Base-by-base conservation (phyloP, 2,329 filamentous ascomycete species). In the Rhexocercosporidium sp. region DNA sequence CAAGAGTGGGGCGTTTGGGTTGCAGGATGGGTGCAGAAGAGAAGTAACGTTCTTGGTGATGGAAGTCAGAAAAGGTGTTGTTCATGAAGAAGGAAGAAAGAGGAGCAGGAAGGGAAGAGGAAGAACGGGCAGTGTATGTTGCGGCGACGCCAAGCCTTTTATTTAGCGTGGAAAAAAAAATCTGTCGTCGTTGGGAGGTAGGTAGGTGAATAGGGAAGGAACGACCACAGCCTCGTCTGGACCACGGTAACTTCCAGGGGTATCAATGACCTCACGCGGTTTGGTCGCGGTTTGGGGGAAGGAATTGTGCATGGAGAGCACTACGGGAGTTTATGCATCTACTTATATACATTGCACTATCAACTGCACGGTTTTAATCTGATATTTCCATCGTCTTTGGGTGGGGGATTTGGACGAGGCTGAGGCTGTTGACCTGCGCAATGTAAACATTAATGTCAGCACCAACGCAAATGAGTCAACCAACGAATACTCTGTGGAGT, bases 31-130 rank as follows among this genome's bases (percentile, higher is more conserved):
- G 51, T 39, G 51, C 51, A 56, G n/a, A 31, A 31, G 46, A 49
- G 51, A 56, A 56, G 51, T 56, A 56, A 37, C 51, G 51, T 20
- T 34, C 29, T 56, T 56, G 29, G 29, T 56, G 51, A 20, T 56
- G 20, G 51, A 37, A 37, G 37, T 56, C 51, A 56, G 29, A 56
- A 56, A 56, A 29, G n/a, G 41, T 56, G 56, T 27, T 59, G 56
- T 59, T 59, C 20, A 59, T 59, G 56, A n/a, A 44, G 56, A 39
- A 29, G 31, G 14, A 37, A n/a, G n/a, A 37, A 57, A 37, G 54
- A 3, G 16, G 53, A 29, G 31, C 11, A 11, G 8, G 53, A 57
- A 22, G n/a, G 14, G 56, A 44, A n/a, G 34, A 5, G 41, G 41
- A 44, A 3, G 8, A 12, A 44, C 14, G 41, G 3, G 41, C 41